phyloP scores from a whole-genome alignment of 768 basidiomycete genomes.

The Leccinum disarticulatum region DNA sequence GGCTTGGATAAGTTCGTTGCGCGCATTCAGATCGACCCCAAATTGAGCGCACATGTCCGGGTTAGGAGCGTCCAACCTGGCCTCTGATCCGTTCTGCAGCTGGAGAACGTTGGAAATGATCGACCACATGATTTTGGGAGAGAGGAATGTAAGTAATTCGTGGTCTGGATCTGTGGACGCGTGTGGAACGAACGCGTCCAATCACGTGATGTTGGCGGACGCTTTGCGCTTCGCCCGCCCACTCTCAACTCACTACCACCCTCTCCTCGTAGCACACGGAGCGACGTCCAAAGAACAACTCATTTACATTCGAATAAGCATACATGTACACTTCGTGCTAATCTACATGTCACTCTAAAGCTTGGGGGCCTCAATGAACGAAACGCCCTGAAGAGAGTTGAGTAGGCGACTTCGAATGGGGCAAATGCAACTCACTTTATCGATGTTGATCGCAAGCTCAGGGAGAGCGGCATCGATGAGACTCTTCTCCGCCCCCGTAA shows the following conservation, averaged over 20 bases:
- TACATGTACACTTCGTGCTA: slow-evolving; percentile 7
- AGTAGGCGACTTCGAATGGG: neutral
- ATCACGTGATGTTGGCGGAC: neutral
- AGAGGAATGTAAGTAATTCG: neutral
- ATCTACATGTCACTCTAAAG: slow-evolving; percentile 18
- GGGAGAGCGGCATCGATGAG: slow-evolving; percentile 80
- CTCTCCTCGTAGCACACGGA: no score
- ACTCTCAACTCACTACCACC: no score
- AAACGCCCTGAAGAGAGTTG: slow-evolving; percentile 21
- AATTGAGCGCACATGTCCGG: slow-evolving; percentile 70
- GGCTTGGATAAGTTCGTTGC: slow-evolving; percentile 68
- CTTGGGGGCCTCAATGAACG: slow-evolving; percentile 28
- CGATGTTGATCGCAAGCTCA: slow-evolving; percentile 74
- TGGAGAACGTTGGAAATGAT: slow-evolving; percentile 60
- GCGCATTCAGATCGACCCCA: slow-evolving; percentile 69
- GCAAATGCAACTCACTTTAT: slow-evolving; percentile 49
- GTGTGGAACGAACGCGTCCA: neutral
- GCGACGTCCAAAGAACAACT: no score
- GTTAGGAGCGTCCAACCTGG: slow-evolving; percentile 16
- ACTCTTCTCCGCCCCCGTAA: slow-evolving; percentile 69
- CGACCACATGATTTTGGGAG: slow-evolving; percentile 51
- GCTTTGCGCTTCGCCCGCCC: no score
- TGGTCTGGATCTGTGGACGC: neutral
- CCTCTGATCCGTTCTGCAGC: slow-evolving; percentile 31
- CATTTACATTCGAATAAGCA: neutral